These are phyloP conservation scores for Trametes meyenii DNA, from an alignment of 768 basidiomycete species.

Conservation along the genomic window DNA sequence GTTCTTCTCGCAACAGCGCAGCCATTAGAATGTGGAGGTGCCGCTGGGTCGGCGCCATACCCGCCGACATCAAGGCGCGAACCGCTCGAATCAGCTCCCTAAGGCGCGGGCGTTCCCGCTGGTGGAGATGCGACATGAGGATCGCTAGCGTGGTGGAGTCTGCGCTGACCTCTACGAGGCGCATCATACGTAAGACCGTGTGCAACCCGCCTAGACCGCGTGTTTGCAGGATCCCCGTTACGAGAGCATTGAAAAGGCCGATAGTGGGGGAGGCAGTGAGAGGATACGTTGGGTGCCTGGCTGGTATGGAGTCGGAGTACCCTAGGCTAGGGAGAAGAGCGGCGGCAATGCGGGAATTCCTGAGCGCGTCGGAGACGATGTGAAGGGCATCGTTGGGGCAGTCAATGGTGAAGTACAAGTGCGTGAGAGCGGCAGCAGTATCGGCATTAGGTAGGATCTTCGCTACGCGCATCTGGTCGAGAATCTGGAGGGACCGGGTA, in stretches of 20 bases:
- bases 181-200: constrained; percentile 59
- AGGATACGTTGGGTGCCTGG: constrained; percentile 26
- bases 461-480: constrained; percentile 48
- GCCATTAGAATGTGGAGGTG: constrained; percentile 61
- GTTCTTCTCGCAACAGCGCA: constrained; percentile 52
- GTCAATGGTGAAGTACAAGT: constrained; percentile 53
- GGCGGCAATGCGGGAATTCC: constrained; percentile 17
- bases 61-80: constrained; percentile 44
- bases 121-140: constrained; percentile 54
- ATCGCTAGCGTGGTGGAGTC: constrained; percentile 58
- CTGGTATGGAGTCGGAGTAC: constrained; percentile 20
- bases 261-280: constrained; percentile 33
- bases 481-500: constrained; percentile 46
- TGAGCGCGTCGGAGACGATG: constrained; percentile 43
- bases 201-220: constrained; percentile 53
- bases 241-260: constrained; percentile 61
- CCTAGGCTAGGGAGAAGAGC: constrained; percentile 30
- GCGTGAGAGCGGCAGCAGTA: constrained; percentile 56
- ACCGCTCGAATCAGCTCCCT: constrained; percentile 51
- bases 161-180: constrained; percentile 48
- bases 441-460: constrained; percentile 49
- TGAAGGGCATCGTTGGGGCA: constrained; percentile 53
- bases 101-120: constrained; percentile 46
- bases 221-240: constrained; percentile 50
- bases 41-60: constrained; percentile 51